Percentiles rank a stretch among this genome's conserved stretches.
phyloP scores from a whole-genome alignment of 208 protist genomes.

The Hexamita inflata region DNA sequence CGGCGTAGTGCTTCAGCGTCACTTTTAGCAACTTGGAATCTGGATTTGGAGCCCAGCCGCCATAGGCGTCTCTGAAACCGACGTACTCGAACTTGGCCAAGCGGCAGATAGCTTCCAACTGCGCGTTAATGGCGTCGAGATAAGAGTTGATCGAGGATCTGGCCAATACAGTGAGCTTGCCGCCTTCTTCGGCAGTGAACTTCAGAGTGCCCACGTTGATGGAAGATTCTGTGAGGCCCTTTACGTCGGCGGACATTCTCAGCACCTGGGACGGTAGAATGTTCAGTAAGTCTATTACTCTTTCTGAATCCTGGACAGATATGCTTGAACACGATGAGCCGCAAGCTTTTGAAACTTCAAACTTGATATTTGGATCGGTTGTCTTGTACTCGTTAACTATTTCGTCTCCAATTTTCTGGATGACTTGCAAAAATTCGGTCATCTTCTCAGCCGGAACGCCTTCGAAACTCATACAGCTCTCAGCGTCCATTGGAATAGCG shows the following conservation, averaged over 20 bases:
- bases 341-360: not conserved
- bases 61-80: constrained; percentile 7
- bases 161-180: not conserved
- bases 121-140: not conserved
- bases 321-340: too few relatives aligned
- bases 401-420: not conserved
- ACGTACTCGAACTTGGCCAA: constrained; percentile 1
- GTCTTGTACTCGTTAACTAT: not conserved
- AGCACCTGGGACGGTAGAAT: not conserved
- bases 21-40: constrained; percentile 24
- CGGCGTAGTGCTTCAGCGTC: not conserved
- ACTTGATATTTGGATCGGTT: not conserved
- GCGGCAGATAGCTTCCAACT: not conserved
- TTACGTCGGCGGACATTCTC: constrained; percentile 27
- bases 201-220: constrained; percentile 17
- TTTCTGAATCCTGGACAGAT: not conserved
- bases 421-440: not conserved
- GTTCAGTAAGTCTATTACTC: constrained; percentile 10
- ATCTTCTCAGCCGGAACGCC: not conserved
- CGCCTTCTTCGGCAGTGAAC: not conserved
- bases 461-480: not conserved
- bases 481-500: constrained; percentile 20
- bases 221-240: constrained; percentile 26
- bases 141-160: constrained; percentile 20
- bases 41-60: constrained; percentile 31